Evolutionary conservation across 139 green algal species (phyloP).

Genomic region (Mesotaenium endlicherianum): DNA sequence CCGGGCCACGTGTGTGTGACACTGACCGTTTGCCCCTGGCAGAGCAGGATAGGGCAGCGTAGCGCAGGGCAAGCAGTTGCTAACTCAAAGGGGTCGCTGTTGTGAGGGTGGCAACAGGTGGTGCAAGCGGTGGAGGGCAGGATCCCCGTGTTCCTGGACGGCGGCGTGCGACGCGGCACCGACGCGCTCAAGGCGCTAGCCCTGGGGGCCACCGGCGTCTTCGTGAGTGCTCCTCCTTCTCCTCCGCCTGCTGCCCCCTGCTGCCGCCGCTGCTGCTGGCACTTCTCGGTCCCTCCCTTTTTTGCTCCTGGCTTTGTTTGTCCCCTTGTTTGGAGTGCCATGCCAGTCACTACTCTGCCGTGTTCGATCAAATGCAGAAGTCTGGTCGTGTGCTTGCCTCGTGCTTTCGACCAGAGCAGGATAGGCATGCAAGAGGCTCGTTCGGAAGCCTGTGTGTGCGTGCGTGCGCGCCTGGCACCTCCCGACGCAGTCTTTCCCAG

Average conservation of each 20-base stretch:
- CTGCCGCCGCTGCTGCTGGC: not conserved
- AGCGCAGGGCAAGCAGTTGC: too few relatives aligned
- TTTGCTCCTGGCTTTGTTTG: not conserved
- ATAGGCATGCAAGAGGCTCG: too few relatives aligned
- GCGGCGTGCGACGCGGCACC: conserved; percentile 82
- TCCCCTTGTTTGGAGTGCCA: not conserved
- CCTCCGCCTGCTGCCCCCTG: not conserved
- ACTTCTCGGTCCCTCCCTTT: not conserved
- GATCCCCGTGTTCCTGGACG: conserved; percentile 81
- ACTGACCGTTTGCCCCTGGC: too few relatives aligned
- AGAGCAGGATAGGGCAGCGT: too few relatives aligned
- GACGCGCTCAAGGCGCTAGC: conserved; percentile 92
- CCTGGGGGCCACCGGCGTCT: conserved; percentile 79
- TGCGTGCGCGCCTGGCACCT: too few relatives aligned
- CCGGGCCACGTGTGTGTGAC: too few relatives aligned
- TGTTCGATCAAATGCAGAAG: too few relatives aligned
- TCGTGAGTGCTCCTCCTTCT: conserved; percentile 58
- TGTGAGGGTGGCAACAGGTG: conserved; percentile 58
- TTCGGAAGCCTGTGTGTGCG: too few relatives aligned
- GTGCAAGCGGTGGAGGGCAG: conserved; percentile 63
- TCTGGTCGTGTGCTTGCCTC: too few relatives aligned
- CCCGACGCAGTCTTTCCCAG: too few relatives aligned
- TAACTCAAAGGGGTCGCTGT: too few relatives aligned
- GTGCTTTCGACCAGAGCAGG: too few relatives aligned
- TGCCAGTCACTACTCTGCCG: not conserved